Evolutionary conservation across 2,329 filamentous ascomycete species (phyloP).

Genomic region (Orbilia oligospora): DNA sequence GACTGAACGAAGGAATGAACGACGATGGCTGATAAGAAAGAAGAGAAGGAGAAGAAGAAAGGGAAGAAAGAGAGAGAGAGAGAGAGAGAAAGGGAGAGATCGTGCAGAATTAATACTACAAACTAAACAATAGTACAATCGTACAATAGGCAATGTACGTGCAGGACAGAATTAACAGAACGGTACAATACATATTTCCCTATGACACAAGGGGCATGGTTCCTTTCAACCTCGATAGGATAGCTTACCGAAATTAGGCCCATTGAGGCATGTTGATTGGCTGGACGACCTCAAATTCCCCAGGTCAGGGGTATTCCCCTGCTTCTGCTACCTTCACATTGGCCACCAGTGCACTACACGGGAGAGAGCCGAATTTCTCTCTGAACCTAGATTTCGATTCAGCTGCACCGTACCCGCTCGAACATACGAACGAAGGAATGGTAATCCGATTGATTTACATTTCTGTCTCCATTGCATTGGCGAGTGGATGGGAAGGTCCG

Average conservation of each 20-base stretch:
- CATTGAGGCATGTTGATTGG: slow-evolving; percentile 39
- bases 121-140: background rate
- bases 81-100: slow-evolving; percentile 42
- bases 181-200: slow-evolving; percentile 6
- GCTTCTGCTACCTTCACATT: slow-evolving; percentile 12
- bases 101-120: slow-evolving; percentile 41
- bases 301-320: slow-evolving; percentile 46
- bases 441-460: background rate
- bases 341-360: slow-evolving; percentile 11
- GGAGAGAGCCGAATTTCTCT: slow-evolving; percentile 27
- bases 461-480: background rate
- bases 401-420: too few relatives aligned
- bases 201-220: slow-evolving; percentile 27
- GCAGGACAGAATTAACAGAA: background rate
- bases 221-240: slow-evolving; percentile 29
- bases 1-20: slow-evolving; percentile 34
- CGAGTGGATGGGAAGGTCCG: slow-evolving; percentile 12
- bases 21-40: slow-evolving; percentile 23
- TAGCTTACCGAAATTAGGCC: slow-evolving; percentile 55
- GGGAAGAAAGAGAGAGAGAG: slow-evolving; percentile 28
- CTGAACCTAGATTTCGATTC: background rate
- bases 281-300: slow-evolving; percentile 25
- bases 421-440: slow-evolving; percentile 4
- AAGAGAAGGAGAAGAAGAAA: slow-evolving; percentile 20
- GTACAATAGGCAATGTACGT: too few relatives aligned